Base-by-base conservation (phyloP, 2,329 filamentous ascomycete species). In the Claviceps humidiphila region DNA sequence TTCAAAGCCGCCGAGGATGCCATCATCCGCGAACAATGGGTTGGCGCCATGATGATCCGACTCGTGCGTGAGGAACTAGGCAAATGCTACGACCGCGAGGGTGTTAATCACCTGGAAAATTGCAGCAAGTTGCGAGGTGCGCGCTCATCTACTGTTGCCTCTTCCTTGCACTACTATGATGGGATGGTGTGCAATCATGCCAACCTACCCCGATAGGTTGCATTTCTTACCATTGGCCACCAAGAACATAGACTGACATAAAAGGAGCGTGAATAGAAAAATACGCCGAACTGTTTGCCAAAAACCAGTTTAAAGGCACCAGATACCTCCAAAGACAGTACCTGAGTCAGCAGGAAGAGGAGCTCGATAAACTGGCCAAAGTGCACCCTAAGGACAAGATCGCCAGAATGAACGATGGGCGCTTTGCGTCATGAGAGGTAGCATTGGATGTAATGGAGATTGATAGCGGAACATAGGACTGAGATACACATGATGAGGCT, bases 51-150 rank as follows among this genome's bases (percentile, higher is more conserved):
- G 87, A 93, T 90, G 87, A 85, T 85, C 53, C 77, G 87, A 56
- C 72, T 93, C 57, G 85, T 93, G 52, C 75, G 85, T 58, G 85
- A 91, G 67, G 87, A 93, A 74, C 74, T 93, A 73, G 78, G 83
- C 69, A 91, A 89, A 74, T 93, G 87, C 75, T 93, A 93, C 71
- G 81, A 82, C 69, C 77, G 81, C 60, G 85, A 93, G 71, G 88
- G 87, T 53, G 85, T 90, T 59, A 93, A 93, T 69, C 87, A 93
- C 68, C 71, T 93, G 67, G 87, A 91, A 77, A 93, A 91, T 73
- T 93, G 87, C 69, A 87, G 86, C 58, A 74, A 78, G 62, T 68
- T 91, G 70, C 77, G 87, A 85, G 87, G 87, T 93, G 68, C 55
- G 55, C 39, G 37, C 2, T 26, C 16, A 17, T 11, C 17, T 24